Evolutionary conservation across 331 rosid species (phyloP).

Genomic region (Acacia concinna): DNA sequence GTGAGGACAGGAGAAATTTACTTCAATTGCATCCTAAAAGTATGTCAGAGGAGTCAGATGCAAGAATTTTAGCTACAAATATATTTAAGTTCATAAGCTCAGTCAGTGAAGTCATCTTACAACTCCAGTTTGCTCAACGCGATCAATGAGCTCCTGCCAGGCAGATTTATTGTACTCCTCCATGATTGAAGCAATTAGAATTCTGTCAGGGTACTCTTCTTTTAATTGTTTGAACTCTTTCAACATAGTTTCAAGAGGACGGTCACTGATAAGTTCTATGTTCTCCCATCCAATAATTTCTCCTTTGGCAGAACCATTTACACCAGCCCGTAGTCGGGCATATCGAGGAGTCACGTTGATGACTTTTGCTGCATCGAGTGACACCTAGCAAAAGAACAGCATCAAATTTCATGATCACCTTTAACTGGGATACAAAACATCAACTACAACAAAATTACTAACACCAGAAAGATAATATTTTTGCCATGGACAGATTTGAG

Average conservation of each 20-base stretch:
- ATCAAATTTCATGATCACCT: background rate
- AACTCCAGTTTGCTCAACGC: constrained; percentile 95
- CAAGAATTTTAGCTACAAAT: constrained; percentile 10
- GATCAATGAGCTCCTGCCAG: constrained; percentile 93
- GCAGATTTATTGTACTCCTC: constrained; percentile 91
- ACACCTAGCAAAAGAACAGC: constrained; percentile 53
- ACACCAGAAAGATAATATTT: background rate
- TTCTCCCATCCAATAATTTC: constrained; percentile 96
- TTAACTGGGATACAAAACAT: constrained; percentile 11
- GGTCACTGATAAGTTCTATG: constrained; percentile 88
- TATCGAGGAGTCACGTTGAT: constrained; percentile 93
- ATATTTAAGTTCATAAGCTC: background rate
- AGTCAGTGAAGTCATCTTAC: constrained; percentile 49
- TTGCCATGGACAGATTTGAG: background rate
- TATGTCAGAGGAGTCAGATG: constrained; percentile 25
- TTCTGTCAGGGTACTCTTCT: constrained; percentile 85
- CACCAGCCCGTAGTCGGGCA: constrained; percentile 73
- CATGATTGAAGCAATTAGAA: constrained; percentile 96
- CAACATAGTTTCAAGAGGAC: constrained; percentile 92
- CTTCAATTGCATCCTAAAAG: constrained; percentile 81
- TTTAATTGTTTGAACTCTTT: constrained; percentile 88
- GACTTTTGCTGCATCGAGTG: constrained; percentile 90
- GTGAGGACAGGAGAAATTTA: constrained; percentile 94
- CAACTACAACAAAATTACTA: background rate
- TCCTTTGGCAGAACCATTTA: constrained; percentile 77